phyloP scores from a whole-genome alignment of 1,139 yeast genomes.

The Scheffersomyces insectosa region DNA sequence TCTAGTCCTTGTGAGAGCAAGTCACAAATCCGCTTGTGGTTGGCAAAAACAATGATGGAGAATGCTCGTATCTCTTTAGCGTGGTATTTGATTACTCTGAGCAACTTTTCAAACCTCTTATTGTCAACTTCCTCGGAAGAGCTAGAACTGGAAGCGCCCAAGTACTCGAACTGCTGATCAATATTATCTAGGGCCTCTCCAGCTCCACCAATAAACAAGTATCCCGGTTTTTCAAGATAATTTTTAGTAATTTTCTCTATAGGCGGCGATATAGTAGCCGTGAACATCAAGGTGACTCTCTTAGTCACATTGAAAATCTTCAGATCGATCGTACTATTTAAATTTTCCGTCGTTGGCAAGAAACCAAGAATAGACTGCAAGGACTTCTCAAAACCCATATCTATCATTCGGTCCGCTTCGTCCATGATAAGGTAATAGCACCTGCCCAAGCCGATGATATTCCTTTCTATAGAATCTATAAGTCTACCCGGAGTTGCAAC shows the following conservation, averaged over 20 bases:
- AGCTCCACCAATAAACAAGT: slow-evolving; percentile 64
- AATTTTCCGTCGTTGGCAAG: slow-evolving; percentile 38
- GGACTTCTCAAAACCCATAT: slow-evolving; percentile 89
- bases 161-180: slow-evolving; percentile 64
- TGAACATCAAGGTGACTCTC: slow-evolving; percentile 75
- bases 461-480: slow-evolving; percentile 74
- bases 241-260: slow-evolving; percentile 66
- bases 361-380: slow-evolving; percentile 57
- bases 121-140: slow-evolving; percentile 23
- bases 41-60: slow-evolving; percentile 81
- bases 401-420: slow-evolving; percentile 95
- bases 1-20: slow-evolving; percentile 51
- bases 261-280: slow-evolving; percentile 85
- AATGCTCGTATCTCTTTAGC: slow-evolving; percentile 23
- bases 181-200: slow-evolving; percentile 68
- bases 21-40: slow-evolving; percentile 75
- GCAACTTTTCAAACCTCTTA: slow-evolving; percentile 23
- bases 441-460: slow-evolving; percentile 57
- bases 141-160: slow-evolving; percentile 13
- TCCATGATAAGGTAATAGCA: slow-evolving; percentile 78
- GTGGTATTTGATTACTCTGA: slow-evolving; percentile 24
- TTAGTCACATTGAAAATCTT: slow-evolving; percentile 29
- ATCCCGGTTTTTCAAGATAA: slow-evolving; percentile 63
- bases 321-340: slow-evolving; percentile 21
- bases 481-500: slow-evolving; percentile 95